Evolutionary conservation across 2,329 filamentous ascomycete species (phyloP).

Genomic region (Apiospora koreana): DNA sequence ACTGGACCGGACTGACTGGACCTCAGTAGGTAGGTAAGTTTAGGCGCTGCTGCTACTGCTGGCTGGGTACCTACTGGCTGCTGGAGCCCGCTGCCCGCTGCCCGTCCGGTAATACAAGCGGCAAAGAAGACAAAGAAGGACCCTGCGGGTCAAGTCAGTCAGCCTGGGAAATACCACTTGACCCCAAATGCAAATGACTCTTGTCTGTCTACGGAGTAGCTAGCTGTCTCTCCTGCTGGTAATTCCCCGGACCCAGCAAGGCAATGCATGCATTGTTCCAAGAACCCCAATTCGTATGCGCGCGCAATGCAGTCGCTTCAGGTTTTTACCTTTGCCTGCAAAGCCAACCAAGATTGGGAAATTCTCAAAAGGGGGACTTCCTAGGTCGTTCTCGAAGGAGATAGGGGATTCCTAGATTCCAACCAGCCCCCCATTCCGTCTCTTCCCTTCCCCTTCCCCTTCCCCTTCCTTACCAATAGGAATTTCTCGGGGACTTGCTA

Average conservation of each 20-base stretch:
- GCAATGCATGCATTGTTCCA: background rate
- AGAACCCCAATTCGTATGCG: background rate
- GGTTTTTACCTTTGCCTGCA: background rate
- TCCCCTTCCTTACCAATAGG: background rate
- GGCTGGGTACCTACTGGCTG: background rate
- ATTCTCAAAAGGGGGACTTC: conserved; percentile 1
- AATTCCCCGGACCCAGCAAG: background rate
- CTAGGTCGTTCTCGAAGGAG: background rate
- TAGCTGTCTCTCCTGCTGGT: background rate
- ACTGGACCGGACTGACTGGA: background rate
- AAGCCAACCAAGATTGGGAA: background rate
- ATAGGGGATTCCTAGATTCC: background rate
- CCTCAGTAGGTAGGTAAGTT: background rate
- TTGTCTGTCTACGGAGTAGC: no score
- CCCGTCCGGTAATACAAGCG: background rate
- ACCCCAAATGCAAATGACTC: conserved; percentile 10
- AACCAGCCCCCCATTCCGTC: no score
- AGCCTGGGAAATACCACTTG: background rate
- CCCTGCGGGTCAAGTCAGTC: background rate
- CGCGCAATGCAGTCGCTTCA: background rate
- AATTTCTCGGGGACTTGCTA: background rate
- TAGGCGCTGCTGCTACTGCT: background rate
- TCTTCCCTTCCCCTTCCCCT: background rate
- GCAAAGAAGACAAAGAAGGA: background rate
- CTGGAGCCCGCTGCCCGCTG: background rate